Evolutionary conservation across 495 filamentous ascomycete genomes (phyloP).

Genomic region (Neurospora sp.): DNA sequence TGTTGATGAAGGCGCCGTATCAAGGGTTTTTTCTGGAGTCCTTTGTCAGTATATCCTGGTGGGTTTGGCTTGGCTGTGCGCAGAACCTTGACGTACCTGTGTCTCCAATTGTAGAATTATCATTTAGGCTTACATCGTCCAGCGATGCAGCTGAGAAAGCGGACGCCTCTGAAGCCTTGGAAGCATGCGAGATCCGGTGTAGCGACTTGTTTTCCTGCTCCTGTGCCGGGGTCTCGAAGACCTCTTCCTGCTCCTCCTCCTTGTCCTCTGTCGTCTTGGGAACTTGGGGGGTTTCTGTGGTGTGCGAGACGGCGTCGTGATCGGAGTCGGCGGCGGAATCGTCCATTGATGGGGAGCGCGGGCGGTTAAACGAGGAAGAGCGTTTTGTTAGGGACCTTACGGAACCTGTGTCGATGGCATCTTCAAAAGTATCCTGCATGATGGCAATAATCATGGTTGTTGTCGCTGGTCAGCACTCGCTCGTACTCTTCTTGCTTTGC

Average conservation of each 20-base stretch:
- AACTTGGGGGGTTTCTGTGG: conserved; percentile 14
- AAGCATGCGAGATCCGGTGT: conserved; percentile 52
- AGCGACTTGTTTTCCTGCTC: conserved; percentile 32
- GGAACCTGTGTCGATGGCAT: conserved; percentile 53
- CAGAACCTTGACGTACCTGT: conserved; percentile 12
- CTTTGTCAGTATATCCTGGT: neutral
- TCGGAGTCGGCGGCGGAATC: conserved; percentile 20
- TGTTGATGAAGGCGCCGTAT: conserved; percentile 22
- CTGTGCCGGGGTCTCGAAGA: conserved; percentile 1
- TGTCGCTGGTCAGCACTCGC: conserved; percentile 5
- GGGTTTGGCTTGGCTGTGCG: neutral
- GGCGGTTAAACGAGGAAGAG: conserved; percentile 33
- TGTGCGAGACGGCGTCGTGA: conserved; percentile 16
- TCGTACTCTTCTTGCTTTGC: neutral
- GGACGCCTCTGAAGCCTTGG: neutral
- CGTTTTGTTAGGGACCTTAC: conserved; percentile 39
- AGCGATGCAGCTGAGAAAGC: conserved; percentile 28
- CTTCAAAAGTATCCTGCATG: conserved; percentile 64
- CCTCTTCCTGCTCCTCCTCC: neutral
- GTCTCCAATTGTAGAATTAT: conserved; percentile 27
- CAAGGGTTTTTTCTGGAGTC: conserved; percentile 12
- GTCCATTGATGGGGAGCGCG: conserved; percentile 7
- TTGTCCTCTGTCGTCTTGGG: conserved; percentile 6
- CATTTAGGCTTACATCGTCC: conserved; percentile 61
- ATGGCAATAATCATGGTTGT: neutral